Evolutionary conservation across 208 protist species (phyloP).

Genomic region (Acanthamoeba divionensis): DNA sequence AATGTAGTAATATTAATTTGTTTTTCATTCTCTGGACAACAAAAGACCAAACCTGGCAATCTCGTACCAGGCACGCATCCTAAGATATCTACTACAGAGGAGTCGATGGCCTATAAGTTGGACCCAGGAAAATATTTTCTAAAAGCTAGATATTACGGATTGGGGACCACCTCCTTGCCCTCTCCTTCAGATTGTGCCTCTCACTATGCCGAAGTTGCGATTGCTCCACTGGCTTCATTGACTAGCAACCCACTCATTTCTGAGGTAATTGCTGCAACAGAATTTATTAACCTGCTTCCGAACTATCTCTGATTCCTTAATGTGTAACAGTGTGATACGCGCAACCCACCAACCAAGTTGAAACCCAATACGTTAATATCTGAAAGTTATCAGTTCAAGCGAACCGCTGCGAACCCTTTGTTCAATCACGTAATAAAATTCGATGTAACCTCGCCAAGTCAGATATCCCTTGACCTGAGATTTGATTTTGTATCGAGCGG

Average conservation of each 20-base stretch:
- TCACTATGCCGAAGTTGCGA: background rate
- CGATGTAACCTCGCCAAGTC: background rate
- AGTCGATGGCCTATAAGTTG: slow-evolving; percentile 13
- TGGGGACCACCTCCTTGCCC: background rate
- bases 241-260: background rate
- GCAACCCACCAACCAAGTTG: no score
- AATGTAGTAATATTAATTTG: background rate
- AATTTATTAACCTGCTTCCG: no score
- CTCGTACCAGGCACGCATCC: background rate
- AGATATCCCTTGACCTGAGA: background rate
- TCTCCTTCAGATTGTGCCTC: background rate
- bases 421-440: background rate
- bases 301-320: no score
- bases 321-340: no score
- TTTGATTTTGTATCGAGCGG: slow-evolving; percentile 4
- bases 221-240: background rate
- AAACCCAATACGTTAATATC: no score
- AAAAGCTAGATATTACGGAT: background rate
- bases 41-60: background rate
- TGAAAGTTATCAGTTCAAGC: no score
- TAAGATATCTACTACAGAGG: background rate
- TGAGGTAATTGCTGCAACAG: background rate
- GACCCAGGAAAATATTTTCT: background rate
- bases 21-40: background rate
- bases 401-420: no score